These are phyloP conservation scores for Nicotiana sylvestris DNA, from an alignment of 257 asterid genomes.

Conservation along the genomic window DNA sequence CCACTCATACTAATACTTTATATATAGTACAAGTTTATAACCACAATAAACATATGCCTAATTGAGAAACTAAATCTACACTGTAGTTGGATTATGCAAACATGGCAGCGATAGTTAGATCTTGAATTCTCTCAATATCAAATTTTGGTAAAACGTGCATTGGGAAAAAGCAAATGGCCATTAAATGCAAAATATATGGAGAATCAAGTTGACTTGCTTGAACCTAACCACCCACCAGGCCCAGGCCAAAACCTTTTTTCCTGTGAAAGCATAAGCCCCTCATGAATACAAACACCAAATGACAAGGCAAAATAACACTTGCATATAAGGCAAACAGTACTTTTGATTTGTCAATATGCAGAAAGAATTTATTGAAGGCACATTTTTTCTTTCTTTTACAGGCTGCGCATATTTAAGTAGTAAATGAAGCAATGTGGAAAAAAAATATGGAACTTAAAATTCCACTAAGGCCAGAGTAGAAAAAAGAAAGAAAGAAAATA, in stretches of 20 bases:
- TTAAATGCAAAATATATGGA: neutral
- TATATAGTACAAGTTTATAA: neutral
- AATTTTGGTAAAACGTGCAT: neutral
- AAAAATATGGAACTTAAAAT: neutral
- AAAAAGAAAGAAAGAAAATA: neutral
- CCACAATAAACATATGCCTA: neutral
- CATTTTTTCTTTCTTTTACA: constrained; percentile 9
- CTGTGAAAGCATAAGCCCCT: neutral
- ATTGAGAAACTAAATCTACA: neutral
- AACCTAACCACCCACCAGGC: neutral
- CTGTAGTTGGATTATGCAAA: neutral
- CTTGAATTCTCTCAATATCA: neutral
- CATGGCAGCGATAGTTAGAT: neutral
- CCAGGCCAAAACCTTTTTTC: neutral
- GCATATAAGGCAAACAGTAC: neutral
- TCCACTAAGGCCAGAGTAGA: neutral
- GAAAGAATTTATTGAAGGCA: constrained; percentile 15
- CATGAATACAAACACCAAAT: constrained; percentile 2
- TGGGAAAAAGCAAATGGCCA: neutral
- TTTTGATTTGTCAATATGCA: constrained; percentile 17
- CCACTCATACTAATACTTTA: neutral
- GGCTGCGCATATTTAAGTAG: neutral
- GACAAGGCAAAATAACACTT: constrained; percentile 5
- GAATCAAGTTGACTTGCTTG: too few species aligned
- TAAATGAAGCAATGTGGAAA: neutral